Base-by-base conservation (phyloP, 371 early-diverging fungal species). In the Haplosporangium sp. region DNA sequence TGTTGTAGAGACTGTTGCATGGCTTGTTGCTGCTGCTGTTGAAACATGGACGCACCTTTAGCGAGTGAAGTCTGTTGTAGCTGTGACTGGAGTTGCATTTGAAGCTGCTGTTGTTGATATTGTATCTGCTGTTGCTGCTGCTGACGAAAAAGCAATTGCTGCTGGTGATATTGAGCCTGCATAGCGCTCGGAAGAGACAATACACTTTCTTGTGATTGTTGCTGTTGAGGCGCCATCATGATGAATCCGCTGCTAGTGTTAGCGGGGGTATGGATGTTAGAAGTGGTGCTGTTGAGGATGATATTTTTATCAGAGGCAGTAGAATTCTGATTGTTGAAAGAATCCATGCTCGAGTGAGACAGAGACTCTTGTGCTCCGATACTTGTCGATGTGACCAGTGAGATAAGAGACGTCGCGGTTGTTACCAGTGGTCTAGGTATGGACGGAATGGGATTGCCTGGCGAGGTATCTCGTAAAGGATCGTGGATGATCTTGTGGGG, bases 21-120 rank as follows among this genome's bases (percentile, higher is more conserved):
- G 13, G 23, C 47, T 55, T 63, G 69, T 10, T 52, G 57, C 18
- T 64, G 56, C 48, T 64, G 62, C 14, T 62, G 62, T 20, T 54
- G 61, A 55, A 29, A 11, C 29, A 29, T 29, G 29, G 29, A 29
- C 4, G 29, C 29, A 4, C 29, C 29, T 29, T 29, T 29, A 29
- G 29, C 29, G 29, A 29, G 29, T 29, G 29, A 29, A 29, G 29
- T 29, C 29, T 29, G 29, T 4, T 29, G 29, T 29, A 29, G 29
- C 4, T 50, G 50, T 54, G n/a, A 36, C 36, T 54, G 56, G 7
- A 55, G 23, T 37, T 55, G 55, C 23, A 55, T 13, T 12, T 56
- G 68, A 38, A 48, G 56, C 12, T 64, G 55, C 46, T 64, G 62
- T 6, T 62, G 62, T 13, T 52, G 59, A 59, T 36, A 56, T 45